These are phyloP conservation scores for Amphibolis antarctica DNA, from an alignment of 106 monocot species.

Conservation along the genomic window DNA sequence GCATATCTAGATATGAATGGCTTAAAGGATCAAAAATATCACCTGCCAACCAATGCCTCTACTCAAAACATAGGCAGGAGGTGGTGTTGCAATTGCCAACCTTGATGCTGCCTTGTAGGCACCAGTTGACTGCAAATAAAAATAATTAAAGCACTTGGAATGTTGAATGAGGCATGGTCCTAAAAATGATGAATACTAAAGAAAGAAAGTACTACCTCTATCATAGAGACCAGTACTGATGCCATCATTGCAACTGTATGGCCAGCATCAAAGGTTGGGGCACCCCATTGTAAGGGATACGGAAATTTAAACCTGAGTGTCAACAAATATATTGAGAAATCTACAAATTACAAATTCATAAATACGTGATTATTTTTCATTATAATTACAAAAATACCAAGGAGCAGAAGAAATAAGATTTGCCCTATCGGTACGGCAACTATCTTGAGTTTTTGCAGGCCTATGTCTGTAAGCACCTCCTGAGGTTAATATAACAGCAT, in stretches of 20 bases:
- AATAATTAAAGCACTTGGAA: not conserved
- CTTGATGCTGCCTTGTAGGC: constrained; percentile 52
- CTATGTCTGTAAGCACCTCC: constrained; percentile 53
- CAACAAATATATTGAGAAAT: not conserved
- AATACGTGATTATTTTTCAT: not conserved
- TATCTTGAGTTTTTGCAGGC: constrained; percentile 39
- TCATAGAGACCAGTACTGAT: constrained; percentile 40
- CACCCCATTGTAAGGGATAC: constrained; percentile 70
- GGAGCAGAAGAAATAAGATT: constrained; percentile 61
- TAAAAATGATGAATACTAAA: not conserved
- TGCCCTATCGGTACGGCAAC: constrained; percentile 53
- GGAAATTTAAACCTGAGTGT: constrained; percentile 48
- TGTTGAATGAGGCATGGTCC: not conserved
- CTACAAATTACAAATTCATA: not conserved
- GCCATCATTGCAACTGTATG: constrained; percentile 72
- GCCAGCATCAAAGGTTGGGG: constrained; percentile 71
- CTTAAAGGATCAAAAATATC: not conserved
- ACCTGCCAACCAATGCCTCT: constrained; percentile 79
- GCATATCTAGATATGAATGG: not conserved
- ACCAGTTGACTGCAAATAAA: constrained; percentile 41
- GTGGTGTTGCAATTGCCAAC: constrained; percentile 59
- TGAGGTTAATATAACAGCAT: constrained; percentile 36
- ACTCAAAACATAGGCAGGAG: constrained; percentile 61
- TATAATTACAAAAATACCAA: constrained; percentile 22
- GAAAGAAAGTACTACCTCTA: constrained; percentile 25